Evolutionary conservation across 208 protist genomes (phyloP), one percentile per base, ranked within the genome.

Genomic region (Naegleria fowleri): DNA sequence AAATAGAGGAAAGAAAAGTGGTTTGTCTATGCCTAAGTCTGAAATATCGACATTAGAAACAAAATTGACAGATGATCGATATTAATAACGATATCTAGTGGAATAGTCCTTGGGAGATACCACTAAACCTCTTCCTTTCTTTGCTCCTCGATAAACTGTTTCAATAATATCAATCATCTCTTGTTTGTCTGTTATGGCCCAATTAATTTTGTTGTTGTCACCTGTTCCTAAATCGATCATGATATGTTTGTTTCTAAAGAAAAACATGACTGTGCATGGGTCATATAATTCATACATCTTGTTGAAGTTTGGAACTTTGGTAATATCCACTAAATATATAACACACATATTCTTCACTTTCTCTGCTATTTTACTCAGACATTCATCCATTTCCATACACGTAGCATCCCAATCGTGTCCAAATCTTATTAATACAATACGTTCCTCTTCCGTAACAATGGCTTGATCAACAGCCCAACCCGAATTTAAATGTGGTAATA

Each of bases 131-230:
- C 96, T 95, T 0, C 98, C 98, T 91, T 98, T 98, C 84, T 95
- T 94, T 0, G 98, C 98, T 0, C 97, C 98, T 39, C 96, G 93
- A 94, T 98, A 99, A 33, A 98, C 97, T 1, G 96, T 96, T 91
- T 99, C 97, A 52, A 99, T 95, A 75, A 99, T 98, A 91, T 98
- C 97, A 88, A 99, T 96, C 83, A 99, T 92, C 86, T 99, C 98
- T 90, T 99, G 97, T 92, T 98, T 97, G 88, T 97, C 94, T 84
- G 95, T 95, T 39, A 99, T 95, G 33, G 97, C 95, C 94, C 98
- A 99, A 93, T 99, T 99, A 85, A 99, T 98, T 95, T 99, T 99
- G 94, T 99, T 99, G 94, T 99, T 99, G 94, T 99, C 99, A 55
- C 98, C 98, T 22, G 98, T 99, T 22, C 98, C 98, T 0, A 99